Evolutionary conservation across 257 asterid genomes (phyloP).

Genomic region (Thymus mandschuricus): DNA sequence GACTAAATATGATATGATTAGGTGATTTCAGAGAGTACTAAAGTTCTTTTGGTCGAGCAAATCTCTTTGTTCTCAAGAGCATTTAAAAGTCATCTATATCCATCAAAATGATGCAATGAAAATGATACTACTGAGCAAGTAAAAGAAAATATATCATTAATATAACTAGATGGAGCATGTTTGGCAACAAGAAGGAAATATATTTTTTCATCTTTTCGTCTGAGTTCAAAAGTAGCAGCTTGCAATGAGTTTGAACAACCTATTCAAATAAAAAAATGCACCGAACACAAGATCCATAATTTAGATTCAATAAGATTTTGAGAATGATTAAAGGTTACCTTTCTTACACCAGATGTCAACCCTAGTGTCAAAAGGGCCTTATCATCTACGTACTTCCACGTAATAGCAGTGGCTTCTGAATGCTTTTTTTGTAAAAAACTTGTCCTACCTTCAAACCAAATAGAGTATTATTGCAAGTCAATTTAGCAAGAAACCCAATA

Average conservation of each 20-base stretch:
- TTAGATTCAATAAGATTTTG: background rate
- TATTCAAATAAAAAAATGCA: background rate
- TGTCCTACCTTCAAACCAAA: slow-evolving; percentile 55
- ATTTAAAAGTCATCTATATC: too few species aligned
- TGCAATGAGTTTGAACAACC: slow-evolving; percentile 14
- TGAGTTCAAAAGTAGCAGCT: slow-evolving; percentile 3
- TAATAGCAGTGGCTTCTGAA: slow-evolving; percentile 36
- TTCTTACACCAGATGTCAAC: slow-evolving; percentile 93
- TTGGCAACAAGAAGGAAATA: background rate
- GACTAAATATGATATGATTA: too few species aligned
- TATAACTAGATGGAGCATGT: background rate
- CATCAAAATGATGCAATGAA: too few species aligned
- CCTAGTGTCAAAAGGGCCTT: slow-evolving; percentile 77
- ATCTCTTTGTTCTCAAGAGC: too few species aligned
- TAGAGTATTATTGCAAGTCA: slow-evolving; percentile 30
- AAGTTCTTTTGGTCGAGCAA: too few species aligned
- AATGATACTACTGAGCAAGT: too few species aligned
- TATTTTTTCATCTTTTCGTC: background rate
- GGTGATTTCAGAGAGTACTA: too few species aligned
- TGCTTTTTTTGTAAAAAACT: slow-evolving; percentile 38
- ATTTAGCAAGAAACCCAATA: slow-evolving; percentile 17
- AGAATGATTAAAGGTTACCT: slow-evolving; percentile 50
- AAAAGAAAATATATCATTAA: too few species aligned
- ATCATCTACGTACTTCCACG: slow-evolving; percentile 75
- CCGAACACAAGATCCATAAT: background rate